These are phyloP conservation scores for Heritiera fomes DNA, from an alignment of 345 rosid genomes.

Conservation along the genomic window DNA sequence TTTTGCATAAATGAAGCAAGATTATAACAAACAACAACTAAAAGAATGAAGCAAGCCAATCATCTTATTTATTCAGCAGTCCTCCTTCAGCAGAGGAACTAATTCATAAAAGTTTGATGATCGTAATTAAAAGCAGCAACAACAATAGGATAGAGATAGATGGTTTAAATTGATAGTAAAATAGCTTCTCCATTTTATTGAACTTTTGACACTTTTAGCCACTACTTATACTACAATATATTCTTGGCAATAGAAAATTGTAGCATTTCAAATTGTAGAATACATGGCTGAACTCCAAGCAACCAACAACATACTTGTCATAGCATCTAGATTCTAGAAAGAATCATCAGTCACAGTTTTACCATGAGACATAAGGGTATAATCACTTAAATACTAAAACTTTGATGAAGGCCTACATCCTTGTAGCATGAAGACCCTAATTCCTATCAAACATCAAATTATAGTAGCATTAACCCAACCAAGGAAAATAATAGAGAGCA, in stretches of 20 bases:
- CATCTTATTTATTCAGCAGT: not conserved
- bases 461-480: conserved; percentile 9
- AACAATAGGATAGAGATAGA: not conserved
- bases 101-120: not conserved
- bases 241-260: not conserved
- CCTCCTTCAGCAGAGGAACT: conserved; percentile 6
- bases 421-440: not conserved
- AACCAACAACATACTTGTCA: not conserved
- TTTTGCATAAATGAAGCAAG: not conserved
- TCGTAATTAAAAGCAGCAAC: not conserved
- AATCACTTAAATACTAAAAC: not conserved
- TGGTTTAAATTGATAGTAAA: conserved; percentile 2
- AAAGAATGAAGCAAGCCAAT: conserved; percentile 5
- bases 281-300: not conserved
- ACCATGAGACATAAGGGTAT: not conserved
- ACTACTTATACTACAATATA: not conserved
- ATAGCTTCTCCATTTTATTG: not conserved
- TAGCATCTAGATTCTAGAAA: conserved; percentile 2
- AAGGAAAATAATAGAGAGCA: not conserved
- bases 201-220: conserved; percentile 7
- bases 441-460: not conserved
- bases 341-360: not conserved
- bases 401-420: not conserved
- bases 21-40: not conserved
- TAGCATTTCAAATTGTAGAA: not conserved